Percentiles rank a stretch among this genome's conserved stretches.
Evolutionary conservation across 2,329 filamentous ascomycete species (phyloP).

Genomic region (Parafenestella ontariensis): DNA sequence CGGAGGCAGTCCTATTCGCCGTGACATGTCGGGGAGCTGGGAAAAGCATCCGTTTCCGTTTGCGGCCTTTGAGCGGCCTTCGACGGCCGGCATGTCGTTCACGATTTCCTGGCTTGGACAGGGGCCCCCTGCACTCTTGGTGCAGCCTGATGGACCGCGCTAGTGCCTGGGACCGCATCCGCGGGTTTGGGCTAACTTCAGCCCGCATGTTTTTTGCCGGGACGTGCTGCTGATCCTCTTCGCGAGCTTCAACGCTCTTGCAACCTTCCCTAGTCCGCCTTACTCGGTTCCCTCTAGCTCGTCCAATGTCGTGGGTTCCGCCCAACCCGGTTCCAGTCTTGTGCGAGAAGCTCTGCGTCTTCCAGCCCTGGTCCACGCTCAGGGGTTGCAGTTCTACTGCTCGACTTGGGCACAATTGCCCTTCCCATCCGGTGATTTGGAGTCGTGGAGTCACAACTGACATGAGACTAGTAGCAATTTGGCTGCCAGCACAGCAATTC

Average conservation of each 20-base stretch:
- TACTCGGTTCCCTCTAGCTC: slow-evolving; percentile 40
- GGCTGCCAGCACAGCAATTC: slow-evolving; percentile 39
- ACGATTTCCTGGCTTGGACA: slow-evolving; percentile 16
- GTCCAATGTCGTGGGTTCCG: slow-evolving; percentile 46
- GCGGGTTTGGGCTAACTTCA: slow-evolving; percentile 32
- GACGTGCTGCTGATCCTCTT: slow-evolving; percentile 45
- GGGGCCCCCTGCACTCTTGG: slow-evolving; percentile 17
- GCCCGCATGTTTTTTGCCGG: slow-evolving; percentile 38
- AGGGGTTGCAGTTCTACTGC: slow-evolving; percentile 36
- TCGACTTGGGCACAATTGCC: slow-evolving; percentile 28
- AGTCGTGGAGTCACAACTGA: slow-evolving; percentile 42
- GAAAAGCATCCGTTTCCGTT: slow-evolving; percentile 30
- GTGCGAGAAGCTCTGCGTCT: slow-evolving; percentile 36
- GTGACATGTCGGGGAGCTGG: slow-evolving; percentile 44
- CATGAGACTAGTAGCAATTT: slow-evolving; percentile 27
- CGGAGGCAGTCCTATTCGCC: slow-evolving; percentile 36
- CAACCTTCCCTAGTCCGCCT: slow-evolving; percentile 41
- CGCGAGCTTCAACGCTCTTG: slow-evolving; percentile 44
- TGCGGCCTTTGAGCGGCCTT: slow-evolving; percentile 33
- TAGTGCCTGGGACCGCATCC: slow-evolving; percentile 35
- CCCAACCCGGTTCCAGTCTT: slow-evolving; percentile 38
- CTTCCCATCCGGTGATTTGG: slow-evolving; percentile 34
- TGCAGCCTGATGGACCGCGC: slow-evolving; percentile 7
- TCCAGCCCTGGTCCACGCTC: slow-evolving; percentile 45
- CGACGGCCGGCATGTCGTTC: slow-evolving; percentile 41